Evolutionary conservation across 2,329 filamentous ascomycete species (phyloP).

Genomic region (Purpureocillium takamizusanense): DNA sequence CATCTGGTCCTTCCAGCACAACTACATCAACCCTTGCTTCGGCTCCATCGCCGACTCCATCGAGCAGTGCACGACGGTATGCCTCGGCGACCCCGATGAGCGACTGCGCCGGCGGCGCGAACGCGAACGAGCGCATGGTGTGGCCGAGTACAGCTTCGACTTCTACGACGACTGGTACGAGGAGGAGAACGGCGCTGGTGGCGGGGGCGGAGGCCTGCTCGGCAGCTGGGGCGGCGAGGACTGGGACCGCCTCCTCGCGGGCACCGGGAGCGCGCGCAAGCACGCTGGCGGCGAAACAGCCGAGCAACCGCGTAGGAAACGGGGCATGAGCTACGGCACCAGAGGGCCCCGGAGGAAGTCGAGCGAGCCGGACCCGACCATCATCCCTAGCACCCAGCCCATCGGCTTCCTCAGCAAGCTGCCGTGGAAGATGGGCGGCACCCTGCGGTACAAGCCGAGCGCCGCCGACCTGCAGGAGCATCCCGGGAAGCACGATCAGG

Average conservation of each 20-base stretch:
- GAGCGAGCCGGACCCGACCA: constrained; percentile 65
- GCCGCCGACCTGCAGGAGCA: constrained; percentile 87
- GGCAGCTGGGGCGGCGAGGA: constrained; percentile 74
- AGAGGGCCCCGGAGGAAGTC: constrained; percentile 42
- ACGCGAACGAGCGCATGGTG: constrained; percentile 46
- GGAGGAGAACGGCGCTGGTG: constrained; percentile 28
- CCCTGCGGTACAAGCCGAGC: constrained; percentile 79
- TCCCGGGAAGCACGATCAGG: constrained; percentile 45
- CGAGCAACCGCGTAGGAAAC: constrained; percentile 61
- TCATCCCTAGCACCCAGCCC: constrained; percentile 81
- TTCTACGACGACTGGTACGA: constrained; percentile 97
- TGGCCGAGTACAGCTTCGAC: constrained; percentile 82
- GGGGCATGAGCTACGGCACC: constrained; percentile 85
- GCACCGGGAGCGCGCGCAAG: constrained; percentile 44
- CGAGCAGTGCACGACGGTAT: constrained; percentile 63
- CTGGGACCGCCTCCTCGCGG: constrained; percentile 72
- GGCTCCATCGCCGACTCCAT: constrained; percentile 56
- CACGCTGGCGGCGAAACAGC: constrained; percentile 25
- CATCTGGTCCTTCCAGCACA: constrained; percentile 81
- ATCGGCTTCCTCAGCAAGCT: constrained; percentile 77
- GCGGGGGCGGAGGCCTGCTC: constrained; percentile 52
- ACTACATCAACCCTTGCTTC: constrained; percentile 78
- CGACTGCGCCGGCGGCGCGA: constrained; percentile 60
- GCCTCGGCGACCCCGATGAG: constrained; percentile 65
- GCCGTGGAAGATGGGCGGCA: constrained; percentile 77